Base-by-base conservation (phyloP, 2,329 filamentous ascomycete genomes). In the Stachybotrys chartarum region DNA sequence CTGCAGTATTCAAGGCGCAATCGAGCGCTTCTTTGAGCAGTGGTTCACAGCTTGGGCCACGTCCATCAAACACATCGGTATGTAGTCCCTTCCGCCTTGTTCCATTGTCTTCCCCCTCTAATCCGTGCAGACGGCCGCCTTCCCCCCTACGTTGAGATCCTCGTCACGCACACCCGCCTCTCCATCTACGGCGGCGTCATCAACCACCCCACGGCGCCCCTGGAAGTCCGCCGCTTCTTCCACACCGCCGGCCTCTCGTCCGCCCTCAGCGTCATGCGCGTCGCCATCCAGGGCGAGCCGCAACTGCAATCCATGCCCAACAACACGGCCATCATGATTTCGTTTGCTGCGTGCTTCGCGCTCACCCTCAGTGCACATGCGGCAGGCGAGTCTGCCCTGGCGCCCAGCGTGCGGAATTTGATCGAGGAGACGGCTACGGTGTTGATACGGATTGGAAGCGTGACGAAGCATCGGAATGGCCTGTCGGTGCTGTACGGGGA, bases 311-410 rank as follows among this genome's bases (percentile, higher is more conserved):
- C 86, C 0, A 90, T 90, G 86, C 87, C 87, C 0, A 90, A 90
- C 68, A 90, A 90, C 61, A 89, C 87, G 0, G 82, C 86, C 55
- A 88, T 90, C 59, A 90, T 90, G 87, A 88, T 90, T 12, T 87
- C 86, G 1, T 90, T 89, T 59, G 86, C 87, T 0, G 85, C 85
- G 5, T 87, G 84, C 61, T 87, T 87, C 58, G 84, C 85, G 0
- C 69, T 88, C n/a, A 80, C 82, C 10, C 75, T 88, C 5, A 85
- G 83, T 60, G 78, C 82, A 0, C 81, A 82, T 51, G 77, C 82
- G 3, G 75, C 78, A 0, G 82, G 78, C 31, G 78, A 76, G 55
- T 84, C 80, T 0, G 79, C 78, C 53, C 67, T 87, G 1, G 83
- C 83, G 0, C 82, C 84, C 0, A 86, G 84, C 59, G 82, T 87